phyloP scores from a whole-genome alignment of 805 yeast genomes.

The Metschnikowia noctiluminum region DNA sequence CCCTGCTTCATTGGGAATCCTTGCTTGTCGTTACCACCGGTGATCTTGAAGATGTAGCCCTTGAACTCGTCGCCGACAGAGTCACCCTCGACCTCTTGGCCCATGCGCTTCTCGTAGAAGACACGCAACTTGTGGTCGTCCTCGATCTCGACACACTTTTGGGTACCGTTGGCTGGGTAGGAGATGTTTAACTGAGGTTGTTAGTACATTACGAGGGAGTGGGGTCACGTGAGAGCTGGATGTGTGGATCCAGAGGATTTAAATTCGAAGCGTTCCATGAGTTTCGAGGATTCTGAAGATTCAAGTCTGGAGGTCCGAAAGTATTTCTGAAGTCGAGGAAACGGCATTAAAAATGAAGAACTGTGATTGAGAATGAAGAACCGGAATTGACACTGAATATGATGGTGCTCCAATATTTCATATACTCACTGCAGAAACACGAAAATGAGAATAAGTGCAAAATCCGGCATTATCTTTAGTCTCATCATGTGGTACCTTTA shows the following conservation, averaged over 20 bases:
- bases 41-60: slow-evolving; percentile 97
- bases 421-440: too few species aligned
- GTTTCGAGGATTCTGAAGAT: neutral
- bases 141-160: slow-evolving; percentile 95
- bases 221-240: neutral
- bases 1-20: slow-evolving; percentile 99
- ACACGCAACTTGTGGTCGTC: slow-evolving; percentile 98
- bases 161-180: slow-evolving; percentile 99
- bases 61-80: slow-evolving; percentile 97
- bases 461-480: too few species aligned
- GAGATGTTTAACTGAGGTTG: slow-evolving; percentile 86
- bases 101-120: slow-evolving; percentile 99
- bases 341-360: too few species aligned
- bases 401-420: too few species aligned
- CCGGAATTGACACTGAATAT: too few species aligned
- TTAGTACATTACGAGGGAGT: slow-evolving; percentile 11
- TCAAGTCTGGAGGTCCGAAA: too few species aligned
- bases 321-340: too few species aligned
- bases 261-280: neutral
- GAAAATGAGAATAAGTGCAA: too few species aligned
- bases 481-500: too few species aligned
- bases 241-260: neutral
- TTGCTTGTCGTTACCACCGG: slow-evolving; percentile 99
- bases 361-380: too few species aligned
- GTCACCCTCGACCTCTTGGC: slow-evolving; percentile 99